A percentile compares a stretch with the other conserved stretches of the same genome.
Evolutionary conservation across 306 rosid species (phyloP).

Genomic region (Castanopsis chinensis): DNA sequence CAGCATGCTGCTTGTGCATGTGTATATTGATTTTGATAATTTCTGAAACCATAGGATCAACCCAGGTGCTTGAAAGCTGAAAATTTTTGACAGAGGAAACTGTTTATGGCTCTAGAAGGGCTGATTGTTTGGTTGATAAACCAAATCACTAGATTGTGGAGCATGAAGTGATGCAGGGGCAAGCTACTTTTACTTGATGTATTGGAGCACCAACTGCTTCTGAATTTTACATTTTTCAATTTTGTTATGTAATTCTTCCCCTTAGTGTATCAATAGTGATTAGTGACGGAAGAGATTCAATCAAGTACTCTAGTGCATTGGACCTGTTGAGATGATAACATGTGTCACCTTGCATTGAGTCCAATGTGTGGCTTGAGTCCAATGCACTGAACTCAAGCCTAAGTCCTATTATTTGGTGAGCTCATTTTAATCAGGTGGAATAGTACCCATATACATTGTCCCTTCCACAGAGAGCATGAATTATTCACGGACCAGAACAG

Average conservation of each 20-base stretch:
- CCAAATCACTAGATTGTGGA: not conserved
- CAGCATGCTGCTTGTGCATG: slow-evolving; percentile 19
- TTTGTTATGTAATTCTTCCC: not conserved
- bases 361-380: no score
- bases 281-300: no score
- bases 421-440: not conserved
- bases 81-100: not conserved
- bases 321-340: no score
- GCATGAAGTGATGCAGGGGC: slow-evolving; percentile 7
- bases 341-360: no score
- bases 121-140: not conserved
- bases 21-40: not conserved
- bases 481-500: not conserved
- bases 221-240: not conserved
- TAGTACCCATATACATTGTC: not conserved
- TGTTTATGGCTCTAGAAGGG: not conserved
- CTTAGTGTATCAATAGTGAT: no score
- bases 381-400: no score
- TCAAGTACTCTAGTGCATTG: no score
- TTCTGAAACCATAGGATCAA: not conserved
- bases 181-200: not conserved
- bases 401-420: not conserved
- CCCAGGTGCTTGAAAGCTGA: not conserved
- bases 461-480: not conserved
- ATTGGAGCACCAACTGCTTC: not conserved